Conservation (phyloP, 2,329 filamentous ascomycete genomes). For the Trichoderma endophyticum region DNA sequence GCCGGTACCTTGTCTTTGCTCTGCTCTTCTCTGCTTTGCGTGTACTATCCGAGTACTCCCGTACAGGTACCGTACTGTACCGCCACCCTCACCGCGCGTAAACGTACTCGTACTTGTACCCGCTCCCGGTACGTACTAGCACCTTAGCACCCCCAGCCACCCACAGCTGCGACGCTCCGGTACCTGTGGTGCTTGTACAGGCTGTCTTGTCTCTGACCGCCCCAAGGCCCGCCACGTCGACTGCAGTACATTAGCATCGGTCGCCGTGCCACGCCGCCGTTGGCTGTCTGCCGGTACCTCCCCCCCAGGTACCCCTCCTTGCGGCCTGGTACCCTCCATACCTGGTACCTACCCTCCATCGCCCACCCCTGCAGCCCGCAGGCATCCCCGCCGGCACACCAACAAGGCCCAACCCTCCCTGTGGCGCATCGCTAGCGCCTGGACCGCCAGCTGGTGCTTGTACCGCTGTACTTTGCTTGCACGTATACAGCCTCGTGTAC, state of each 20-base stretch:
- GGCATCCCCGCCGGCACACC: constrained; percentile 18
- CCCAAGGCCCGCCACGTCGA: constrained; percentile 14
- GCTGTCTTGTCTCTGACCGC: constrained; percentile 9
- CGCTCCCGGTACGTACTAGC: neutral
- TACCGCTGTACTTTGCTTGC: neutral
- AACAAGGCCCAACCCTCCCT: constrained; percentile 9
- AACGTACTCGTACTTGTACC: neutral
- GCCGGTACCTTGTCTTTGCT: neutral
- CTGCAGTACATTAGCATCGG: constrained; percentile 8
- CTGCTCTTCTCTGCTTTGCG: neutral
- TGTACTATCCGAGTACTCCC: neutral
- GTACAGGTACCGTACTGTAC: neutral
- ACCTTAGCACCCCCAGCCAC: neutral
- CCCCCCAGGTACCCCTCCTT: neutral
- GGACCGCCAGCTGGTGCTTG: constrained; percentile 5
- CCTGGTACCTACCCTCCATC: neutral
- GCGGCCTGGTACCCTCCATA: neutral
- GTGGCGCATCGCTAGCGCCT: constrained; percentile 24
- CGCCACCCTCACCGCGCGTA: constrained; percentile 14
- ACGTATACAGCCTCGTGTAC: constrained; percentile 39
- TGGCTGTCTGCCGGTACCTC: constrained; percentile 8
- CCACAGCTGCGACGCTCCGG: neutral
- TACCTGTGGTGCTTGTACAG: neutral
- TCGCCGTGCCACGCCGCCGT: constrained; percentile 9
- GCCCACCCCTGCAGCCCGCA: constrained; percentile 18